Evolutionary conservation across 495 filamentous ascomycete species (phyloP).

Genomic region (Aspergillus nanangensis): DNA sequence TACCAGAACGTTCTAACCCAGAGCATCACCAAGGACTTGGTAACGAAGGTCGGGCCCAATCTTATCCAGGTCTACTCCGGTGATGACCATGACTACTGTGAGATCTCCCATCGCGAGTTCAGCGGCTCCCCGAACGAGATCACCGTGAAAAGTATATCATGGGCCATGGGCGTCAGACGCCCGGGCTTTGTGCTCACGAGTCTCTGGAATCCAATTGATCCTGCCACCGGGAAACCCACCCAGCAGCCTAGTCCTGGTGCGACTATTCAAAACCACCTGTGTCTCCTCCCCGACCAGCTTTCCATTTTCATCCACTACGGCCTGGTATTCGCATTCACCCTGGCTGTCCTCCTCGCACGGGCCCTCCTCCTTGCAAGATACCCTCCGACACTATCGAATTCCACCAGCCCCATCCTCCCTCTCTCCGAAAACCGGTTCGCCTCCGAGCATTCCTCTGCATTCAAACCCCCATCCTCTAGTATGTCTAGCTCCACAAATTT

Average conservation of each 20-base stretch:
- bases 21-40: slow-evolving; percentile 64
- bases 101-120: slow-evolving; percentile 69
- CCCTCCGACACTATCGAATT: slow-evolving; percentile 8
- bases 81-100: slow-evolving; percentile 98
- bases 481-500: slow-evolving; percentile 34
- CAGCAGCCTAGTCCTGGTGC: slow-evolving; percentile 25
- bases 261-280: slow-evolving; percentile 85
- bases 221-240: slow-evolving; percentile 51
- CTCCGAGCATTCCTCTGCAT: slow-evolving; percentile 10
- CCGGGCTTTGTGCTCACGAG: slow-evolving; percentile 88
- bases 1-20: slow-evolving; percentile 91
- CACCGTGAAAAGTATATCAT: slow-evolving; percentile 88
- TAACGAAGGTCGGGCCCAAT: slow-evolving; percentile 71
- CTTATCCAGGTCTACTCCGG: slow-evolving; percentile 77
- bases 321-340: slow-evolving; percentile 52
- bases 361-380: slow-evolving; percentile 48
- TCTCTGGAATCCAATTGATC: slow-evolving; percentile 84
- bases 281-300: slow-evolving; percentile 84
- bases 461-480: slow-evolving; percentile 30
- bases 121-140: slow-evolving; percentile 73
- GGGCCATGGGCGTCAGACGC: slow-evolving; percentile 92
- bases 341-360: slow-evolving; percentile 55
- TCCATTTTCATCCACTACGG: slow-evolving; percentile 76
- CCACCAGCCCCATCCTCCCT: slow-evolving; percentile 29
- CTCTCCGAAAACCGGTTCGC: slow-evolving; percentile 26